Conservation (phyloP, 495 filamentous ascomycete species). For the Pyrenula aspistea region DNA sequence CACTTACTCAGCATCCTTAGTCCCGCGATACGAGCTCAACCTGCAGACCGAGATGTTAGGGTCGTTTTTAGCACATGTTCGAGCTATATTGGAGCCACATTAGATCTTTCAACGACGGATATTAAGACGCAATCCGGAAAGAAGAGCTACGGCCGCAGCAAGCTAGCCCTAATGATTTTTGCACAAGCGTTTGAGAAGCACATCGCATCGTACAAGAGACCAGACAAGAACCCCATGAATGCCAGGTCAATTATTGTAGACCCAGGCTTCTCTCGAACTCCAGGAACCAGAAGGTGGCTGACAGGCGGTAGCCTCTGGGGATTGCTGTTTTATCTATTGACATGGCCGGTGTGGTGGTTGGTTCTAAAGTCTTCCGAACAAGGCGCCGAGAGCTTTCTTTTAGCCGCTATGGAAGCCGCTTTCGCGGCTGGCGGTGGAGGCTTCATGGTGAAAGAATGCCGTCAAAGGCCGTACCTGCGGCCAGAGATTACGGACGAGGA, state of each 20-base stretch:
- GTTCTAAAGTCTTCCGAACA: slow-evolving; percentile 70
- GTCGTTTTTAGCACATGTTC: slow-evolving; percentile 80
- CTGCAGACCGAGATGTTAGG: slow-evolving; percentile 82
- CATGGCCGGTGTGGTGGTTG: slow-evolving; percentile 75
- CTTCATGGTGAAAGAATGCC: slow-evolving; percentile 76
- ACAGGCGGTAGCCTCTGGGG: slow-evolving; percentile 77
- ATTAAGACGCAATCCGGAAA: slow-evolving; percentile 19
- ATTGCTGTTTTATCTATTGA: slow-evolving; percentile 60
- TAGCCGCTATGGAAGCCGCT: slow-evolving; percentile 69
- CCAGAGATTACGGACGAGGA: slow-evolving; percentile 69
- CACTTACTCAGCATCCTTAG: slow-evolving; percentile 83
- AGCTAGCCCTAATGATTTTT: slow-evolving; percentile 81
- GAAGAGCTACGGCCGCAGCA: slow-evolving; percentile 63
- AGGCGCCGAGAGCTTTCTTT: slow-evolving; percentile 78
- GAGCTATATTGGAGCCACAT: slow-evolving; percentile 62
- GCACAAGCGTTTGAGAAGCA: slow-evolving; percentile 83
- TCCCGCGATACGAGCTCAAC: slow-evolving; percentile 79
- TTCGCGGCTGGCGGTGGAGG: slow-evolving; percentile 56
- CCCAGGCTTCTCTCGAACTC: slow-evolving; percentile 72
- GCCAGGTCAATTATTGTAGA: slow-evolving; percentile 73
- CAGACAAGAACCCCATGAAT: slow-evolving; percentile 71
- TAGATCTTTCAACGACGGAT: slow-evolving; percentile 36
- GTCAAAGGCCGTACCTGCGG: slow-evolving; percentile 54
- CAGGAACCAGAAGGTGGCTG: slow-evolving; percentile 76
- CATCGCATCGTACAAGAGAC: slow-evolving; percentile 64